phyloP scores from a whole-genome alignment of 75 land plant species.

The Cupressus sempervirens region DNA sequence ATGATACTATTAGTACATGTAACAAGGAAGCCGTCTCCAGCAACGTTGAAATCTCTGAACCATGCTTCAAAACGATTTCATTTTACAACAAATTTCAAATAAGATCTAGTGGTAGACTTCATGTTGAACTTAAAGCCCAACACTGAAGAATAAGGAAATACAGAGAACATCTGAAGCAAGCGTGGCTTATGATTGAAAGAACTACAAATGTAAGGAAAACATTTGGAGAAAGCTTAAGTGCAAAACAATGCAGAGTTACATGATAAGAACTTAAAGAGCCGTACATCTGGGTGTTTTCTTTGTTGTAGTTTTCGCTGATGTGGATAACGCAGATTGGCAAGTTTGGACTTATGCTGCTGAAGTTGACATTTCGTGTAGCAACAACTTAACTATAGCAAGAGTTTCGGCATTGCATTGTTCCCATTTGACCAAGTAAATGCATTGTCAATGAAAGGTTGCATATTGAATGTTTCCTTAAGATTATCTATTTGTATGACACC shows the following conservation, averaged over 20 bases:
- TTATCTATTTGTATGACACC: background rate
- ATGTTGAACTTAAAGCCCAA: background rate
- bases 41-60: constrained; percentile 47
- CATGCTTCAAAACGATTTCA: constrained; percentile 15
- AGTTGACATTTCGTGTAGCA: background rate
- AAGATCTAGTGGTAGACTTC: background rate
- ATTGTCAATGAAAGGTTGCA: background rate
- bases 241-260: background rate
- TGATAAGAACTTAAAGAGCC: background rate
- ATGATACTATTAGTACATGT: constrained; percentile 70
- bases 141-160: background rate
- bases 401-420: background rate
- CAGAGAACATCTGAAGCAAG: background rate
- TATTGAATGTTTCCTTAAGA: background rate
- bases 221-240: background rate
- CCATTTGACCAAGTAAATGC: background rate
- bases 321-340: background rate
- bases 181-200: background rate
- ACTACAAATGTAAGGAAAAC: background rate
- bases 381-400: background rate
- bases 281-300: background rate
- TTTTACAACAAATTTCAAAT: constrained; percentile 1
- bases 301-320: background rate
- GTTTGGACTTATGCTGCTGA: background rate
- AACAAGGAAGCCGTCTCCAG: constrained; percentile 54